Percentiles rank a stretch among this genome's conserved stretches.
Evolutionary conservation across 441 rosid genomes (phyloP).

Genomic region (Corymbia calophylla): DNA sequence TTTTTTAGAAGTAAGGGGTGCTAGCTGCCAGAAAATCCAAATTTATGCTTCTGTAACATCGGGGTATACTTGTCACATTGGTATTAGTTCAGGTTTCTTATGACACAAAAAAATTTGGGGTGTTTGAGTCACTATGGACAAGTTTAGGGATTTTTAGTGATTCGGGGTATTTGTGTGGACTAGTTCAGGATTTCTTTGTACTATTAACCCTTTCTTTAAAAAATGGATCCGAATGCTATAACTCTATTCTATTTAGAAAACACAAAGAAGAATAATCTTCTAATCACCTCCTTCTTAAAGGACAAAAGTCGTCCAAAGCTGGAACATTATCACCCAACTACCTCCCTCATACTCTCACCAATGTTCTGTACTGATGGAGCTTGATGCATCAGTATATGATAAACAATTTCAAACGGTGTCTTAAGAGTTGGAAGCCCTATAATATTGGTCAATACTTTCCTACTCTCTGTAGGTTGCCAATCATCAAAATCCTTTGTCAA

Average conservation of each 20-base stretch:
- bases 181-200: too few species aligned
- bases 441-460: not conserved
- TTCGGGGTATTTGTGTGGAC: too few species aligned
- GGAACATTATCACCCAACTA: not conserved
- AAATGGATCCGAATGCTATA: not conserved
- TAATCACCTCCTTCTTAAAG: not conserved
- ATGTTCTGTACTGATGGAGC: not conserved
- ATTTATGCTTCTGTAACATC: not conserved
- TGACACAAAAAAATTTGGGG: too few species aligned
- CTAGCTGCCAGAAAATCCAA: too few species aligned
- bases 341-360: not conserved
- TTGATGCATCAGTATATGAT: not conserved
- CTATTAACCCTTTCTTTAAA: not conserved
- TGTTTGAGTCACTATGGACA: too few species aligned
- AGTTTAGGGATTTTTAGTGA: too few species aligned
- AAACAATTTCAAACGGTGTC: not conserved
- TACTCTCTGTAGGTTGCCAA: not conserved
- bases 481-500: not conserved
- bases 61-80: too few species aligned
- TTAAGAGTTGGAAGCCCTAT: not conserved
- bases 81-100: too few species aligned
- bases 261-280: not conserved
- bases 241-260: not conserved
- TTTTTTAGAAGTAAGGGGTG: too few species aligned
- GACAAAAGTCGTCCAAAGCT: not conserved